A percentile compares a stretch with the other conserved stretches of the same genome.
Conservation (phyloP, 106 monocot genomes). For the Dioscorea alata region DNA sequence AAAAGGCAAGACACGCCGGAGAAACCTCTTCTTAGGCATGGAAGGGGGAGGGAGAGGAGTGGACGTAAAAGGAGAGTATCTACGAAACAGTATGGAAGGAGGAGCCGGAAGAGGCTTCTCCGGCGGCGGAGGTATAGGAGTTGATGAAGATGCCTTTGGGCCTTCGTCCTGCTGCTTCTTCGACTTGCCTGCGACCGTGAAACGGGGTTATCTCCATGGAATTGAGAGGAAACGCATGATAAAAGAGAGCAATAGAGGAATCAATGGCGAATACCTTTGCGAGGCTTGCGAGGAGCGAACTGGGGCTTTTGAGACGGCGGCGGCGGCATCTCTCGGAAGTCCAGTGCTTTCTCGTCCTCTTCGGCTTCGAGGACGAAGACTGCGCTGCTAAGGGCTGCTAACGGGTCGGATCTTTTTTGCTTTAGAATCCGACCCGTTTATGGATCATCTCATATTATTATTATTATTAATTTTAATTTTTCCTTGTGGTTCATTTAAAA, state of each 20-base stretch:
- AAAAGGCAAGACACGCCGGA: constrained; percentile 1
- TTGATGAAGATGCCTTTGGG: neutral
- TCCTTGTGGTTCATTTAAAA: too few species aligned
- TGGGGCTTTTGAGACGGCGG: neutral
- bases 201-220: neutral
- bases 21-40: constrained; percentile 6
- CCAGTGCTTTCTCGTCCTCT: too few species aligned
- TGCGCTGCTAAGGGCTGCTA: too few species aligned
- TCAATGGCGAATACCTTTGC: neutral
- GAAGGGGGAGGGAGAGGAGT: constrained; percentile 8
- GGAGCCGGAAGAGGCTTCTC: neutral
- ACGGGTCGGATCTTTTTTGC: too few species aligned
- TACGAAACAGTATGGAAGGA: neutral
- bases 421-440: too few species aligned
- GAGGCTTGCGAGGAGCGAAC: neutral
- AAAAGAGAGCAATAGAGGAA: neutral
- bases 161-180: neutral
- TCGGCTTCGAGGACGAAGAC: too few species aligned
- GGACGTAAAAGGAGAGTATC: neutral
- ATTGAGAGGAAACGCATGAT: neutral
- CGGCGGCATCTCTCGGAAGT: neutral
- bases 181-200: neutral
- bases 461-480: too few species aligned
- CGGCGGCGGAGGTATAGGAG: neutral
- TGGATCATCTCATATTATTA: too few species aligned